Conservation (phyloP, 1,284 basidiomycete genomes). For the Puccinia hordei region DNA sequence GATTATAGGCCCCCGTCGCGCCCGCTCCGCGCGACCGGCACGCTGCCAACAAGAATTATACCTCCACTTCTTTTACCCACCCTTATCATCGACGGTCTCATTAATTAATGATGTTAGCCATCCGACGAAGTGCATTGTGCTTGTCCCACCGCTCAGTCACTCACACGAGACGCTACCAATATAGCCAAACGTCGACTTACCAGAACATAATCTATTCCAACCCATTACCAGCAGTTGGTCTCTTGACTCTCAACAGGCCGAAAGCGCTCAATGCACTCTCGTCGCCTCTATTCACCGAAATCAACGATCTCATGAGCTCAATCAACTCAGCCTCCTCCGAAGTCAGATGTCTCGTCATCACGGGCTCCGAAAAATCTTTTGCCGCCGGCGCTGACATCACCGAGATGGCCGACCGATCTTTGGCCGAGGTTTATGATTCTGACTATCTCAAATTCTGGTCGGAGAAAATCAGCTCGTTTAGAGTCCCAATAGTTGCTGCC, state of each 20-base stretch:
- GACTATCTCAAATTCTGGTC: conserved; percentile 90
- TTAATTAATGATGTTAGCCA: not conserved
- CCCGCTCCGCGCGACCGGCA: no score
- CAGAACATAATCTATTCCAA: conserved; percentile 31
- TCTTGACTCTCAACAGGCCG: conserved; percentile 92
- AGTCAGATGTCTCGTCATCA: conserved; percentile 84
- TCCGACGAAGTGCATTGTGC: not conserved
- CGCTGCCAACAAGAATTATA: no score
- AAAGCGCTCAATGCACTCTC: conserved; percentile 79
- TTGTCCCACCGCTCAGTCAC: not conserved
- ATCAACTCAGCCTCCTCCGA: conserved; percentile 73
- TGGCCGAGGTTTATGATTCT: conserved; percentile 80
- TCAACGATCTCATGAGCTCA: conserved; percentile 75
- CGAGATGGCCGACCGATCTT: conserved; percentile 73
- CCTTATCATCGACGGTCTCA: no score
- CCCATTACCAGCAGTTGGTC: conserved; percentile 68
- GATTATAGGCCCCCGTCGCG: no score
- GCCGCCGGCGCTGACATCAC: conserved; percentile 71
- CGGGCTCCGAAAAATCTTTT: conserved; percentile 89
- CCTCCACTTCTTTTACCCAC: no score
- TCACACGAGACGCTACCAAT: conserved; percentile 12
- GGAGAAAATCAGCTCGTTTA: conserved; percentile 68
- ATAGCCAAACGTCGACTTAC: conserved; percentile 4
- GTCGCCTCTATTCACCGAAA: conserved; percentile 65
- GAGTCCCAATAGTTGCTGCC: conserved; percentile 93